Evolutionary conservation across 2,329 filamentous ascomycete genomes (phyloP).

Genomic region (Calonectria montana): DNA sequence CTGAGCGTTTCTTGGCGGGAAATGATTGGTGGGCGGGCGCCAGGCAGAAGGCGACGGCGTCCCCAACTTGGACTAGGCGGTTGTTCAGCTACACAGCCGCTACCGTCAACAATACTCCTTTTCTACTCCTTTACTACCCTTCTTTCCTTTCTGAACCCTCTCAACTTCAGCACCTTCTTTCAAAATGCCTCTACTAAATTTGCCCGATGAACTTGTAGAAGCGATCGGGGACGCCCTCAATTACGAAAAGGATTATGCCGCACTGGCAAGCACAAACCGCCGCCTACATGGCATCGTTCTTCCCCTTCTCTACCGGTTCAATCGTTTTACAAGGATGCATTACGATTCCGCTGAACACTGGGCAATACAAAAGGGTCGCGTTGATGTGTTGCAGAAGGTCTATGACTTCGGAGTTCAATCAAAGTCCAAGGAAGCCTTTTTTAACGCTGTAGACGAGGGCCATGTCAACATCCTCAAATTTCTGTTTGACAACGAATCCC

Average conservation of each 20-base stretch:
- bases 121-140: neutral
- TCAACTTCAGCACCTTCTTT: neutral
- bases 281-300: neutral
- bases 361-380: neutral
- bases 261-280: neutral
- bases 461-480: neutral
- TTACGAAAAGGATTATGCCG: neutral
- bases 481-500: neutral
- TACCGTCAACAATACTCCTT: neutral
- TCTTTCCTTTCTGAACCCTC: neutral
- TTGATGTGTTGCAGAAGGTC: neutral
- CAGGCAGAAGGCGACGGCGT: neutral
- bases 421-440: neutral
- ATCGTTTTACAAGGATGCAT: neutral
- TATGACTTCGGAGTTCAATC: neutral
- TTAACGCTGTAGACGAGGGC: neutral
- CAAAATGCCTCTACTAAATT: neutral
- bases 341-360: neutral
- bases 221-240: neutral
- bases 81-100: neutral
- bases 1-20: neutral
- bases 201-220: neutral
- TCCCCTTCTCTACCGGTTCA: neutral
- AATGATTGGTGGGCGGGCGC: neutral
- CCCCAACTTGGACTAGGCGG: neutral